Percentiles rank a stretch among this genome's conserved stretches.
These are phyloP conservation scores for Gossypium arboreum DNA, from an alignment of 345 rosid genomes.

Conservation along the genomic window DNA sequence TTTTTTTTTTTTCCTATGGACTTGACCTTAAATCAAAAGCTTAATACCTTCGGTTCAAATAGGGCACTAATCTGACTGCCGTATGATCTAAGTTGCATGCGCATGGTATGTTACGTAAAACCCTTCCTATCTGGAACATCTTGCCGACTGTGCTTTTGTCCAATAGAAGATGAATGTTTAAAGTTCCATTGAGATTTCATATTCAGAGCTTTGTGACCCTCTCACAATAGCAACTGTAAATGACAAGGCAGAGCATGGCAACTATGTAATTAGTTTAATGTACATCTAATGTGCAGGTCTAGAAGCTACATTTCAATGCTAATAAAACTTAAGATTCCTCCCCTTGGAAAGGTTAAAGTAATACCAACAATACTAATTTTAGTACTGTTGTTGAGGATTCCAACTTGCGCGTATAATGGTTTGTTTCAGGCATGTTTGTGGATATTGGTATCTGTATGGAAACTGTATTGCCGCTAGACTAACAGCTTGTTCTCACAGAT, in stretches of 20 bases:
- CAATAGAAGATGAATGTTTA: neutral
- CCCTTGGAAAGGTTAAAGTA: neutral
- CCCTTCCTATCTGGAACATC: neutral
- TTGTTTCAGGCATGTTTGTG: neutral
- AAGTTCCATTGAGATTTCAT: neutral
- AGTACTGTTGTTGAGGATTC: neutral
- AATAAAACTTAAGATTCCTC: neutral
- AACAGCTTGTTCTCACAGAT: neutral
- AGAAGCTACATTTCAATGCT: neutral
- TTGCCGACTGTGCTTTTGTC: neutral
- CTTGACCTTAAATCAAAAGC: neutral
- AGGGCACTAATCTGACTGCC: conserved; percentile 58
- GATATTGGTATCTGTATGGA: neutral
- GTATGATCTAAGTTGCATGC: conserved; percentile 63
- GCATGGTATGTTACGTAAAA: conserved; percentile 10
- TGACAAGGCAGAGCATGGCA: neutral
- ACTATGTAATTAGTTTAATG: too few species aligned
- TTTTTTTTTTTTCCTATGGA: neutral
- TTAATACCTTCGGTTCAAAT: conserved; percentile 23
- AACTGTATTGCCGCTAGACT: neutral
- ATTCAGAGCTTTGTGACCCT: neutral
- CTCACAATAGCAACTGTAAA: neutral
- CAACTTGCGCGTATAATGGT: neutral
- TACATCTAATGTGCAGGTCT: neutral
- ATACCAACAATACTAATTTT: neutral